Evolutionary conservation across 768 basidiomycete species (phyloP).

Genomic region (Rhizopogon roseolus): DNA sequence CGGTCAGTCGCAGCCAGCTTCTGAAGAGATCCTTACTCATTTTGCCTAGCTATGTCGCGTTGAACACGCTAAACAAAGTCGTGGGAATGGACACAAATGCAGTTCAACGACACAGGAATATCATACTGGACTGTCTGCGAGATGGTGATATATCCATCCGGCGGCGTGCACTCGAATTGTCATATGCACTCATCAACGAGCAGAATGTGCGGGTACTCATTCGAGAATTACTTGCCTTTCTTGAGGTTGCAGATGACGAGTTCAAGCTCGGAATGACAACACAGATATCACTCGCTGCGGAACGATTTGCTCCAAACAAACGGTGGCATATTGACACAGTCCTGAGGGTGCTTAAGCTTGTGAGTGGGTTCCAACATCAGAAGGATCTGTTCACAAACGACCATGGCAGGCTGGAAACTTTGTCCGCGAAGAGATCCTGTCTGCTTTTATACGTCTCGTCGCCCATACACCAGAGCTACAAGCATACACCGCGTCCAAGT

Average conservation of each 20-base stretch:
- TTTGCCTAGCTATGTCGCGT: constrained; percentile 79
- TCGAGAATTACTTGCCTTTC: constrained; percentile 89
- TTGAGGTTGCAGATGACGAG: constrained; percentile 97
- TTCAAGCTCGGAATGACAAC: constrained; percentile 99
- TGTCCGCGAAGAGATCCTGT: constrained; percentile 92
- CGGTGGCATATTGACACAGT: constrained; percentile 99
- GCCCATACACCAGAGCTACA: constrained; percentile 97
- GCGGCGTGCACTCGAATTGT: constrained; percentile 91
- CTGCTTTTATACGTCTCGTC: constrained; percentile 92
- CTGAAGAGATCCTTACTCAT: constrained; percentile 4
- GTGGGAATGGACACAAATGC: constrained; percentile 97
- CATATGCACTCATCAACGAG: constrained; percentile 96
- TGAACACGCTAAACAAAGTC: constrained; percentile 97
- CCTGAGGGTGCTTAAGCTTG: constrained; percentile 84
- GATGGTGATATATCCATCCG: constrained; percentile 99
- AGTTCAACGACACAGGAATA: constrained; percentile 96
- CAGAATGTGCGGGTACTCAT: constrained; percentile 89
- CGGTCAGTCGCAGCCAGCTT: constrained; percentile 49
- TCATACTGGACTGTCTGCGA: constrained; percentile 97
- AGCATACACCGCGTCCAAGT: constrained; percentile 87
- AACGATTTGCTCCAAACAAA: constrained; percentile 95
- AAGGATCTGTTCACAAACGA: constrained; percentile 3
- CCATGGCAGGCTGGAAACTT: constrained; percentile 86
- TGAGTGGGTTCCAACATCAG: constrained; percentile 31
- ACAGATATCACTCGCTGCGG: constrained; percentile 92